Evolutionary conservation across 2,329 filamentous ascomycete genomes (phyloP), one percentile per base, ranked within the genome.

Genomic region (Fusarium globosum): DNA sequence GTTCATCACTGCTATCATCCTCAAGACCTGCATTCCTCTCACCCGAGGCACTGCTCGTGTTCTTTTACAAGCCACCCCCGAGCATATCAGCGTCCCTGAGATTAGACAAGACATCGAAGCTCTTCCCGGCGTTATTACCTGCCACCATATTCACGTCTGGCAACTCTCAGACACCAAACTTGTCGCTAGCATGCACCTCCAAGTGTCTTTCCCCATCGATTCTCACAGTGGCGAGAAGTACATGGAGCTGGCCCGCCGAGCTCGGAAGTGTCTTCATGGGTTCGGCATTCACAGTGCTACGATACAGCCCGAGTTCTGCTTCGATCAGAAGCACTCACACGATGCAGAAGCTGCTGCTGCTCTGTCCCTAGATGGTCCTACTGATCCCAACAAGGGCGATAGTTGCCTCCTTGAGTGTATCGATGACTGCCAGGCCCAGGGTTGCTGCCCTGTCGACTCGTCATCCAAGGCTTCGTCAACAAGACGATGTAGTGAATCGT

Each of bases 61-160:
- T 64, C 89, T 99, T 20, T 89, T 99, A 2, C 96, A 99, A 83
- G 96, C 96, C 6, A 97, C 96, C 0, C 96, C 96, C 0, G 92
- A 95, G 67, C 93, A 96, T 61, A 91, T 99, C 77, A 92, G 92
- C 76, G 90, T 98, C 64, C 92, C 95, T 73, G 94, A 98, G 68
- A 96, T 99, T 82, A 93, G 94, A 75, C 92, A 96, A 74, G 96
- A 99, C 80, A 97, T 99, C 61, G 90, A 95, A 79, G 85, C 89
- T 21, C 90, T 99, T 11, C 92, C 93, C 0, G 95, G 95, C 46
- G 93, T 99, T 53, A 86, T 96, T 69, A 94, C 93, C 80, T 97
- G 95, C 79, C 96, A 99, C 83, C 96, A 99, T 81, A 88, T 99
- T 28, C 96, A 99, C 81, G 95, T 99, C 71, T 99, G 96, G 96